These are phyloP conservation scores for Sesbania bispinosa DNA, from an alignment of 306 rosid genomes.

Conservation along the genomic window DNA sequence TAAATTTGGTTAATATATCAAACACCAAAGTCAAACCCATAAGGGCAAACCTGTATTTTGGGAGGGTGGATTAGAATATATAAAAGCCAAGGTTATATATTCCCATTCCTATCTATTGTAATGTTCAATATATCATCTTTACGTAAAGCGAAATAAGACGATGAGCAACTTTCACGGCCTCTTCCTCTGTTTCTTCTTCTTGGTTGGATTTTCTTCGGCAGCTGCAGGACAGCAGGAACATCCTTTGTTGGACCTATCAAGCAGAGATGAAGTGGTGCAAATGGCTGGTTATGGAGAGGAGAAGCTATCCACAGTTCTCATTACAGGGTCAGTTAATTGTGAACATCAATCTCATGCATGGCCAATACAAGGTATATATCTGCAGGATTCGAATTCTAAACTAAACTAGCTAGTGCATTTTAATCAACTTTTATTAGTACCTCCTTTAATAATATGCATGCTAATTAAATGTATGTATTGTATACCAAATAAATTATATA, in stretches of 20 bases:
- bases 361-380: conserved; percentile 65
- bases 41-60: conserved; percentile 25
- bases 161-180: conserved; percentile 42
- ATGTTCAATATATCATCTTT: neutral
- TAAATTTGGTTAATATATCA: neutral
- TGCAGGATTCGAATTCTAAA: neutral
- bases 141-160: conserved; percentile 29
- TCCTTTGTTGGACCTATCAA: conserved; percentile 33
- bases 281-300: conserved; percentile 94
- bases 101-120: no score
- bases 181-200: neutral
- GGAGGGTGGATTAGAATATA: neutral
- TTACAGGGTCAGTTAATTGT: conserved; percentile 75
- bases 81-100: conserved; percentile 3
- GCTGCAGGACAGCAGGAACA: neutral
- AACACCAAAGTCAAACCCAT: conserved; percentile 31
- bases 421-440: neutral
- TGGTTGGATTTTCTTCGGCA: conserved; percentile 14
- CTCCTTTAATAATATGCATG: no score
- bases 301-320: conserved; percentile 84
- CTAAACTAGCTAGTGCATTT: neutral
- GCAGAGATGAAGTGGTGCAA: conserved; percentile 60
- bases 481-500: no score
- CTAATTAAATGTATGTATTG: no score
- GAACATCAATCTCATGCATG: conserved; percentile 52